Conservation (phyloP, 2,329 filamentous ascomycete genomes). For the Zasmidium cellare region DNA sequence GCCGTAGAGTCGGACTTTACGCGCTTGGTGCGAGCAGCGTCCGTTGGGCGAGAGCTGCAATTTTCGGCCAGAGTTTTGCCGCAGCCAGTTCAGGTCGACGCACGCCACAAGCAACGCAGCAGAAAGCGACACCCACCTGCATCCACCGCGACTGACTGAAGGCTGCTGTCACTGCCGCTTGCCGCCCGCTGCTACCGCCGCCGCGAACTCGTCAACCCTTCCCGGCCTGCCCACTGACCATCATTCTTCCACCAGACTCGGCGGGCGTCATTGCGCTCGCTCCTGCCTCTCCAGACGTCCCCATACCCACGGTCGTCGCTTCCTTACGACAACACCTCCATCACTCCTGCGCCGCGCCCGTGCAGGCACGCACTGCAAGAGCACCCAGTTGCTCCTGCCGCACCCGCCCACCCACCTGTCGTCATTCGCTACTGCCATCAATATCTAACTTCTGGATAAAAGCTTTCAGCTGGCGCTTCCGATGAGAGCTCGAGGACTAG, state of each 20-base stretch:
- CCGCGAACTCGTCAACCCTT: background rate
- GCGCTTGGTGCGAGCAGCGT: too few species aligned
- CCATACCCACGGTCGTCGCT: background rate
- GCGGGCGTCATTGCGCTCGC: slow-evolving; percentile 1
- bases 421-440: slow-evolving; percentile 2
- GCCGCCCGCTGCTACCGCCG: slow-evolving; percentile 1
- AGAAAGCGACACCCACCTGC: background rate
- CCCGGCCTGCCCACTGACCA: too few species aligned
- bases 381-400: background rate
- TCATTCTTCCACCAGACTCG: background rate
- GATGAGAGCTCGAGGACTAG: slow-evolving; percentile 9
- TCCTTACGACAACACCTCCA: too few species aligned
- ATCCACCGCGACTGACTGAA: background rate
- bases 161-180: background rate
- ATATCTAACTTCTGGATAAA: background rate
- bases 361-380: too few species aligned
- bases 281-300: background rate
- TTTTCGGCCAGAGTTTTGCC: background rate
- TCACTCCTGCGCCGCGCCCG: too few species aligned
- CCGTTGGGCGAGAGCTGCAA: background rate
- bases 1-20: background rate
- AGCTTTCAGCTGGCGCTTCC: slow-evolving; percentile 4
- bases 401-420: background rate
- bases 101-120: too few species aligned
- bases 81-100: background rate